Percentiles rank a stretch among this genome's conserved stretches.
phyloP scores from a whole-genome alignment of 306 rosid genomes.

The Rubus idaeus region DNA sequence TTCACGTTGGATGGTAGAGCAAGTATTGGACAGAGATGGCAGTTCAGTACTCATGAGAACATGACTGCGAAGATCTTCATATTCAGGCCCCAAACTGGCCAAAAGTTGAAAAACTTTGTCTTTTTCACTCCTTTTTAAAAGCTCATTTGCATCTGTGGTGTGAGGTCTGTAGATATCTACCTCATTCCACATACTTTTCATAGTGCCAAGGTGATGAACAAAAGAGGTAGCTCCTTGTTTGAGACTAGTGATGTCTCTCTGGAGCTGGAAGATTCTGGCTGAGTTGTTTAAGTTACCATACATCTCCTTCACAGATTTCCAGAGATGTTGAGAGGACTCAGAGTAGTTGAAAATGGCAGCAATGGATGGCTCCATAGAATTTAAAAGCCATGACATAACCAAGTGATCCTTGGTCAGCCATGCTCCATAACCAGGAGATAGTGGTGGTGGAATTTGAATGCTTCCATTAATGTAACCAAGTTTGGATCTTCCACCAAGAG shows the following conservation, averaged over 20 bases:
- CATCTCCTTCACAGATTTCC: not conserved
- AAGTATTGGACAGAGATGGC: not conserved
- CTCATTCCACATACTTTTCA: not conserved
- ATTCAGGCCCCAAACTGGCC: not conserved
- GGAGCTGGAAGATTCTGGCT: not conserved
- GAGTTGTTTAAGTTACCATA: not conserved
- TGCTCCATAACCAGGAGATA: not conserved
- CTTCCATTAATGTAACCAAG: not conserved
- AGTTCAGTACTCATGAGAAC: not conserved
- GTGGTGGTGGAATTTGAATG: not conserved
- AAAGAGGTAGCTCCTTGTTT: not conserved
- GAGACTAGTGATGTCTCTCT: not conserved
- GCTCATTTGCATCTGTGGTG: not conserved
- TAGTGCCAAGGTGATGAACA: not conserved
- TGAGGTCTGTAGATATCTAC: not conserved
- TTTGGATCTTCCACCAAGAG: not conserved
- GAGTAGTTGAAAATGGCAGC: not conserved
- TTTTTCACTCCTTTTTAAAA: not conserved
- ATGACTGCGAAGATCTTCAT: not conserved
- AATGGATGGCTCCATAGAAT: not conserved
- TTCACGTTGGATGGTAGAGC: not conserved
- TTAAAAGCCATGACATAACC: not conserved
- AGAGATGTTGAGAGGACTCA: not conserved
- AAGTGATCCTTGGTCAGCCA: not conserved
- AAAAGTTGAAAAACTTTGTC: not conserved